Conservation (phyloP, 257 asterid species). For the Schizonepeta tenuifolia region DNA sequence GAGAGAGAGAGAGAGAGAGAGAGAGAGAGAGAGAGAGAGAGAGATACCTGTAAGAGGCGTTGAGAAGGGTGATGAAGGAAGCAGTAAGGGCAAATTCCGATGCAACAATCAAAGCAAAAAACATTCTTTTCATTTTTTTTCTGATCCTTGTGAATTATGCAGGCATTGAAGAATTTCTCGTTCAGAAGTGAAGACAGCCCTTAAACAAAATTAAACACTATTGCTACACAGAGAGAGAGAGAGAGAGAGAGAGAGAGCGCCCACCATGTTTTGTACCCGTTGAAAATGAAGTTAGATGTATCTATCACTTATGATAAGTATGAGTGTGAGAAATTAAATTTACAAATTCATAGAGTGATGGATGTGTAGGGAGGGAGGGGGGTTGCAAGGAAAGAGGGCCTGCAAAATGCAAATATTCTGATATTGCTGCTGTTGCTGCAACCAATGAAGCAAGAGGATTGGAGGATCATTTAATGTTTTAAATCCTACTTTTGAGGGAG, state of each 20-base stretch:
- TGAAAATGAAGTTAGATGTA: too few species aligned
- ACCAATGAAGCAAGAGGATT: background rate
- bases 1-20: too few species aligned
- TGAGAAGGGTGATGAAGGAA: constrained; percentile 50
- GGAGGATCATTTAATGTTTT: background rate
- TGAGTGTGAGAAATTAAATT: too few species aligned
- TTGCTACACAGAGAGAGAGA: background rate
- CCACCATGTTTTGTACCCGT: too few species aligned
- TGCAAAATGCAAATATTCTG: constrained; percentile 4
- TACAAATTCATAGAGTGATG: background rate
- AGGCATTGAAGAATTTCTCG: constrained; percentile 71
- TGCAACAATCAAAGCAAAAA: constrained; percentile 71
- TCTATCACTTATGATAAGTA: too few species aligned
- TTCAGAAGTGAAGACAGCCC: constrained; percentile 44
- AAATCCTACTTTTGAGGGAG: background rate
- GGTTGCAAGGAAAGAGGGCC: background rate
- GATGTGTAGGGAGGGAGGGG: too few species aligned
- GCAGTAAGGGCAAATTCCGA: constrained; percentile 68
- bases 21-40: background rate
- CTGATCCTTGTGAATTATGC: constrained; percentile 58
- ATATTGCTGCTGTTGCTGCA: background rate
- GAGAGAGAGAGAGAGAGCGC: background rate
- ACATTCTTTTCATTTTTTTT: constrained; percentile 68
- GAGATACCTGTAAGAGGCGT: constrained; percentile 63
- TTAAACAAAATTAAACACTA: background rate